phyloP scores from a whole-genome alignment of 495 filamentous ascomycete genomes.

The Darksidea phi region DNA sequence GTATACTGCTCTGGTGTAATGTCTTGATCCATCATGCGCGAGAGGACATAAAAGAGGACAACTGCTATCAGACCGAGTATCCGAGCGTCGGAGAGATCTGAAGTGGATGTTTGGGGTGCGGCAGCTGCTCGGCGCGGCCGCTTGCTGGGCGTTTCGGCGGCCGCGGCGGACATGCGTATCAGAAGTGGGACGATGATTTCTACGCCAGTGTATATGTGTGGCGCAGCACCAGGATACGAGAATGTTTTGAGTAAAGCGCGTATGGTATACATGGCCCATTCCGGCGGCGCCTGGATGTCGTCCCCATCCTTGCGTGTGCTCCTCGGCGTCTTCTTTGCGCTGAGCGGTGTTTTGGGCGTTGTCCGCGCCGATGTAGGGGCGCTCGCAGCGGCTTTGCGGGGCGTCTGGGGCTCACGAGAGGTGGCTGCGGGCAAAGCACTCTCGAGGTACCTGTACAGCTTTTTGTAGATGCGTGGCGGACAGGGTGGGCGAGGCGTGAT shows the following conservation, averaged over 20 bases:
- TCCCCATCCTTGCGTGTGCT: slow-evolving; percentile 3
- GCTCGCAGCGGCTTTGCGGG: slow-evolving; percentile 11
- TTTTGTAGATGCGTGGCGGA: slow-evolving; percentile 77
- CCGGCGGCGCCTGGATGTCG: slow-evolving; percentile 43
- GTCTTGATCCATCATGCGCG: slow-evolving; percentile 43
- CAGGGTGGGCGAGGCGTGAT: slow-evolving; percentile 80
- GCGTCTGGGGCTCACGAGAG: slow-evolving; percentile 22
- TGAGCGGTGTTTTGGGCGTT: slow-evolving; percentile 35
- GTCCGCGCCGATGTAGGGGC: slow-evolving; percentile 4
- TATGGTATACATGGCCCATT: slow-evolving; percentile 66
- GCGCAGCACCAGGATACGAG: slow-evolving; percentile 55
- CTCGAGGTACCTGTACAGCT: slow-evolving; percentile 77
- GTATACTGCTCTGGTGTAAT: slow-evolving; percentile 45
- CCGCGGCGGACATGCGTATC: slow-evolving; percentile 11
- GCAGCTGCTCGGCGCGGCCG: slow-evolving; percentile 23
- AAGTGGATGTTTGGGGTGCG: slow-evolving; percentile 1
- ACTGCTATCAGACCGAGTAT: slow-evolving; percentile 61
- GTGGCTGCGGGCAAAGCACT: slow-evolving; percentile 57
- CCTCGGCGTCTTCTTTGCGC: slow-evolving; percentile 12
- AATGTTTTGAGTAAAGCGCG: slow-evolving; percentile 65
- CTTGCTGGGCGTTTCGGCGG: slow-evolving; percentile 19
- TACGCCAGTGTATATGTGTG: slow-evolving; percentile 65
- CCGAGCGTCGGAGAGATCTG: slow-evolving; percentile 38
- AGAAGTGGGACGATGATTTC: slow-evolving; percentile 48
- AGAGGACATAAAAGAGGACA: slow-evolving; percentile 60